Evolutionary conservation across 306 rosid genomes (phyloP).

Genomic region (Sesbania bispinosa): DNA sequence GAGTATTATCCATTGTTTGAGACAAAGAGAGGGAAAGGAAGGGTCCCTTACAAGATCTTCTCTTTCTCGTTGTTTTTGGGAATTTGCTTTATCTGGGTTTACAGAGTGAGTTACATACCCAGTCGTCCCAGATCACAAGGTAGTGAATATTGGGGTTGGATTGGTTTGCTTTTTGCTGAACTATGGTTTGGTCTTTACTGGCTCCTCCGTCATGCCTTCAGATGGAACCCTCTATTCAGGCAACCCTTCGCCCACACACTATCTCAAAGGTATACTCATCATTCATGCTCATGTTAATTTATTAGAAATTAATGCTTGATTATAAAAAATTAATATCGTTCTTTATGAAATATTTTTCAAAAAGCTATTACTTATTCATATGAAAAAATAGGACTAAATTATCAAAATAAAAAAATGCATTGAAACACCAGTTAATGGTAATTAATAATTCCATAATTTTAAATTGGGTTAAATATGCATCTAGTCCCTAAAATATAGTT

Average conservation of each 20-base stretch:
- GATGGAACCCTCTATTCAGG: conserved; percentile 55
- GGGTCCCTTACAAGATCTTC: conserved; percentile 30
- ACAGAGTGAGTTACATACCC: conserved; percentile 44
- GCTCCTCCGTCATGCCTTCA: conserved; percentile 47
- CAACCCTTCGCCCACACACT: conserved; percentile 49
- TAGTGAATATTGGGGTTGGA: conserved; percentile 53
- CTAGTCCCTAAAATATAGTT: too few relatives aligned
- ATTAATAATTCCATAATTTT: too few relatives aligned
- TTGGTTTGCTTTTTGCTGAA: conserved; percentile 54
- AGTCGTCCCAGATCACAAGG: too few relatives aligned
- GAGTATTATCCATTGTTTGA: conserved; percentile 43
- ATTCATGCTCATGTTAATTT: too few relatives aligned
- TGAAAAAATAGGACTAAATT: too few relatives aligned
- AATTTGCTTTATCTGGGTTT: conserved; percentile 53
- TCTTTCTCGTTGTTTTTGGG: conserved; percentile 40
- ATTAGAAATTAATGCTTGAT: too few relatives aligned
- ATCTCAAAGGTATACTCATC: conserved; percentile 43
- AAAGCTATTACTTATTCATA: too few relatives aligned
- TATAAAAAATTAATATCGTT: too few relatives aligned
- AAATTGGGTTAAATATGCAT: too few relatives aligned
- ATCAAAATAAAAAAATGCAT: too few relatives aligned
- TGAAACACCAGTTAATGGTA: too few relatives aligned
- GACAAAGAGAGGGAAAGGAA: conserved; percentile 44
- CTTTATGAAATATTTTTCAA: too few relatives aligned
- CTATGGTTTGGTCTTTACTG: conserved; percentile 74